Conservation (phyloP, 2,329 filamentous ascomycete genomes). For the Boeremia lycopersici region DNA sequence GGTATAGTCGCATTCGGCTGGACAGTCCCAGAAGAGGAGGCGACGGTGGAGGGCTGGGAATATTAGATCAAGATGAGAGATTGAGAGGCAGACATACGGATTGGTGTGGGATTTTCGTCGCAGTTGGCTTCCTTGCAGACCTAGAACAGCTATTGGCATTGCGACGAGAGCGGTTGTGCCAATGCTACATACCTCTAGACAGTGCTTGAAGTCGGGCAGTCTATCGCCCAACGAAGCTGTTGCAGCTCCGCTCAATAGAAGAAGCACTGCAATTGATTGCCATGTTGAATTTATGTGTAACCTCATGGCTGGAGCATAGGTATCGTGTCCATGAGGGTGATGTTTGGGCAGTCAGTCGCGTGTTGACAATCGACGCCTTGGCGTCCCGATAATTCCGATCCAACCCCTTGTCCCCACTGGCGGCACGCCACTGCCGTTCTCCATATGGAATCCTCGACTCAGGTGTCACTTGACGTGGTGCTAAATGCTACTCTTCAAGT, state of each 20-base stretch:
- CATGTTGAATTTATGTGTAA: constrained; percentile 29
- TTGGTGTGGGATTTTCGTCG: constrained; percentile 63
- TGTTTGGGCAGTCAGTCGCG: constrained; percentile 19
- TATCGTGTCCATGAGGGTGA: constrained; percentile 20
- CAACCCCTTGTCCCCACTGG: constrained; percentile 11
- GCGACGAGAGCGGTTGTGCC: not conserved
- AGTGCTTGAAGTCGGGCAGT: constrained; percentile 85
- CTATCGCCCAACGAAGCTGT: constrained; percentile 81
- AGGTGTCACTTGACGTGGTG: too few relatives aligned
- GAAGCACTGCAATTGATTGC: constrained; percentile 31
- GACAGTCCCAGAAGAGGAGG: constrained; percentile 89
- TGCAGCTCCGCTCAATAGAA: constrained; percentile 44
- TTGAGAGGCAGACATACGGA: constrained; percentile 65
- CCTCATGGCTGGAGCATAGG: constrained; percentile 32
- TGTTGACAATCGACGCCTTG: constrained; percentile 17
- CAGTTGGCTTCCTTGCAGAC: constrained; percentile 84
- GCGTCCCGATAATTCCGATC: constrained; percentile 12
- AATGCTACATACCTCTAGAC: constrained; percentile 71
- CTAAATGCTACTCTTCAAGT: not conserved
- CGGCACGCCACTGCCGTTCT: not conserved
- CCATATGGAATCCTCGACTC: not conserved
- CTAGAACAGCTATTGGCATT: constrained; percentile 54
- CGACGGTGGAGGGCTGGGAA: constrained; percentile 77
- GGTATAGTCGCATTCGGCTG: constrained; percentile 94
- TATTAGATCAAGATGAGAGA: not conserved